Evolutionary conservation across 148 eudicot genomes (phyloP).

Genomic region (Heliamphora exappendiculata): DNA sequence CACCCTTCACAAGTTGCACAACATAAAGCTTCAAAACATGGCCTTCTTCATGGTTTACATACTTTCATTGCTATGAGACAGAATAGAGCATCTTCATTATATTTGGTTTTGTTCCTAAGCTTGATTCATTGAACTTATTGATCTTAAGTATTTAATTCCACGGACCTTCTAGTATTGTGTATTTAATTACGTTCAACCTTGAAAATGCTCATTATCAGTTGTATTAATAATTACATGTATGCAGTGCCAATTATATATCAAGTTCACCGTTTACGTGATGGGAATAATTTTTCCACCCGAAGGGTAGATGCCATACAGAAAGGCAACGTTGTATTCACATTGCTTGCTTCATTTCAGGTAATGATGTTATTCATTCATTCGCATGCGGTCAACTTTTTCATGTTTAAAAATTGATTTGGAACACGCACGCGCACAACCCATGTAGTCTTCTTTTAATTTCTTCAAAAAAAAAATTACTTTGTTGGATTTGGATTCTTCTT

Average conservation of each 20-base stretch:
- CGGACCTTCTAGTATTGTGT: background rate
- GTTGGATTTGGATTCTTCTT: no score
- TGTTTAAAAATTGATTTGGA: background rate
- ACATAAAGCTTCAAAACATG: background rate
- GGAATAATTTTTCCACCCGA: slow-evolving; percentile 83
- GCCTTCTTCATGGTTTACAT: background rate
- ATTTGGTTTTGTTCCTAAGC: background rate
- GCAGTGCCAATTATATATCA: slow-evolving; percentile 91
- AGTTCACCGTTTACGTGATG: slow-evolving; percentile 91
- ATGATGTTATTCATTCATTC: slow-evolving; percentile 2
- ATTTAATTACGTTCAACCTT: background rate
- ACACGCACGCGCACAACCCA: background rate
- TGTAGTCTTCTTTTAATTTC: background rate
- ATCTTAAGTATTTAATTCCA: background rate
- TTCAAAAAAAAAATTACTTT: no score
- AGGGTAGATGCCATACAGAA: slow-evolving; percentile 90
- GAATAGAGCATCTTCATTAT: background rate
- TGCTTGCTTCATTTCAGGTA: slow-evolving; percentile 94
- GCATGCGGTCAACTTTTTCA: background rate
- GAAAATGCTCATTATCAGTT: background rate
- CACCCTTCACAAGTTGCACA: slow-evolving; percentile 5
- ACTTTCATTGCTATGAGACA: background rate
- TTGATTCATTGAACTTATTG: background rate
- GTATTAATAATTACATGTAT: slow-evolving; percentile 2
- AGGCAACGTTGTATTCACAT: slow-evolving; percentile 73